These are phyloP conservation scores for Borovskyia barvae DNA, from an alignment of 208 protist genomes.

Conservation along the genomic window DNA sequence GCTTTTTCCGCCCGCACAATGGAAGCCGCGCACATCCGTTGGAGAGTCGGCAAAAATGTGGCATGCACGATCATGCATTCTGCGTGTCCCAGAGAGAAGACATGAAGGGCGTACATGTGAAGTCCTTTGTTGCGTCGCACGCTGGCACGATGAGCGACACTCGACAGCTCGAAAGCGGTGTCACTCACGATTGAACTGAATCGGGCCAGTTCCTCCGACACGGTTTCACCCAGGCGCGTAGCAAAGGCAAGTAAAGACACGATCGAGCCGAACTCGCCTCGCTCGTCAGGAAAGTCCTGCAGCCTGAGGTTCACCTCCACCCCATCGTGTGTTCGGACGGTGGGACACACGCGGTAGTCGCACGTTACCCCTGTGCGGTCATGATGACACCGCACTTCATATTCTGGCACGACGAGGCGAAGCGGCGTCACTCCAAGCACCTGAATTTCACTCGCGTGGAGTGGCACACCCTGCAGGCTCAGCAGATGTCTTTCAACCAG, in stretches of 20 bases:
- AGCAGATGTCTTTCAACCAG: slow-evolving; percentile 23
- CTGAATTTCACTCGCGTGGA: slow-evolving; percentile 23
- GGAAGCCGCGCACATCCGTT: slow-evolving; percentile 28
- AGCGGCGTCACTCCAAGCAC: slow-evolving; percentile 15
- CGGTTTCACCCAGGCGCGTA: slow-evolving; percentile 21
- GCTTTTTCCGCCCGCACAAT: slow-evolving; percentile 42
- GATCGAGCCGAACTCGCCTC: slow-evolving; percentile 18
- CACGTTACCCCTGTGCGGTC: slow-evolving; percentile 29
- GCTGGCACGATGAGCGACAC: slow-evolving; percentile 25
- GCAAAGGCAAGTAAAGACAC: slow-evolving; percentile 43
- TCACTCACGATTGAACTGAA: slow-evolving; percentile 20
- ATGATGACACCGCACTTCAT: slow-evolving; percentile 33
- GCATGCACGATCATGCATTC: slow-evolving; percentile 28
- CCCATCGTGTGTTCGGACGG: slow-evolving; percentile 8
- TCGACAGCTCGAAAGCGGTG: slow-evolving; percentile 37
- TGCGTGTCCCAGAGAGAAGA: slow-evolving; percentile 16
- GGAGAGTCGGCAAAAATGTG: slow-evolving; percentile 30
- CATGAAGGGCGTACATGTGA: slow-evolving; percentile 36
- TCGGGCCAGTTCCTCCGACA: slow-evolving; percentile 19
- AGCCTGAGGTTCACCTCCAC: slow-evolving; percentile 11
- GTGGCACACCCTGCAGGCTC: slow-evolving; percentile 5
- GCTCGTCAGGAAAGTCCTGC: slow-evolving; percentile 21
- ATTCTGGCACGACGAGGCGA: slow-evolving; percentile 18
- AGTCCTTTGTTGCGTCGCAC: slow-evolving; percentile 42
- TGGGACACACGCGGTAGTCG: slow-evolving; percentile 26